Percentiles rank a stretch among this genome's conserved stretches.
These are phyloP conservation scores for Gastrolobium villosum DNA, from an alignment of 306 rosid genomes.

Conservation along the genomic window DNA sequence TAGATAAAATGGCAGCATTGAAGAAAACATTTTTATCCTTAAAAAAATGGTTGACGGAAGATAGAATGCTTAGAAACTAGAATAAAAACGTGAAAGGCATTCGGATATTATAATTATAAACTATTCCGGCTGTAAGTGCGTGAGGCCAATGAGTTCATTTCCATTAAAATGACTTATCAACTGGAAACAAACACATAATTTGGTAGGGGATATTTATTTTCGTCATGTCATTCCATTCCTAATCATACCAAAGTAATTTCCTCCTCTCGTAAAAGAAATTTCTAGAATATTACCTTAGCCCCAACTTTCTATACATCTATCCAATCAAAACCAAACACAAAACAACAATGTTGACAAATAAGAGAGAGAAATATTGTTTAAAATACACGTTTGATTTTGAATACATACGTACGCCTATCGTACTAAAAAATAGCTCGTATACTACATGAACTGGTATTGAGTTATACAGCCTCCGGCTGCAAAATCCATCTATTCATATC, in stretches of 20 bases:
- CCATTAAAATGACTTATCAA: conserved; percentile 17
- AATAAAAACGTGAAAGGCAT: background rate
- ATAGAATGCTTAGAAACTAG: background rate
- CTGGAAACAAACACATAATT: background rate
- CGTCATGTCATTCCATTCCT: background rate
- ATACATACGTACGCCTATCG: too few relatives aligned
- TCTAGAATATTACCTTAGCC: too few relatives aligned
- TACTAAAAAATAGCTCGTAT: background rate
- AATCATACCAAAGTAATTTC: too few relatives aligned
- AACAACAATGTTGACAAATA: too few relatives aligned
- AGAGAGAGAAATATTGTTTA: too few relatives aligned
- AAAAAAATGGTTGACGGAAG: background rate
- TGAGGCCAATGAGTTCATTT: background rate
- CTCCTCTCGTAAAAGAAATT: too few relatives aligned
- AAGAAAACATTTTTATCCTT: background rate
- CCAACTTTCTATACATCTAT: too few relatives aligned
- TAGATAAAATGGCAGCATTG: background rate
- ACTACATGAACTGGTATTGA: background rate
- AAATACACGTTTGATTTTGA: too few relatives aligned
- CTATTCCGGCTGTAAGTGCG: background rate
- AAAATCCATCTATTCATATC: background rate
- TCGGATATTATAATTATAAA: background rate
- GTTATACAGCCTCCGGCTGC: background rate
- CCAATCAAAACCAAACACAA: too few relatives aligned
- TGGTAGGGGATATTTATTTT: background rate